Base-by-base conservation (phyloP, 441 rosid species). In the Corymbia calophylla region DNA sequence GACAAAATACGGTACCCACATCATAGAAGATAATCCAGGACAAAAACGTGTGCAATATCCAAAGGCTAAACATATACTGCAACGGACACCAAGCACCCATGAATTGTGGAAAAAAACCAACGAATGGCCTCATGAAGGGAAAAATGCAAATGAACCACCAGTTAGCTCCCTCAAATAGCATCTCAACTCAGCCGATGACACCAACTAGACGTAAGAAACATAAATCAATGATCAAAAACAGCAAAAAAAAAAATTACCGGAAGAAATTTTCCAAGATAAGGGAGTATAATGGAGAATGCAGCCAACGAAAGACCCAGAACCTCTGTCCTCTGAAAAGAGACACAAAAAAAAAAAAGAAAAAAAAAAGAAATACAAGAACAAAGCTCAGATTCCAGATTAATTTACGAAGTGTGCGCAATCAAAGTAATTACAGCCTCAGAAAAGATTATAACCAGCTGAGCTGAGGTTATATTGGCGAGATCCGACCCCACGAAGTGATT, bases 231-330 rank as follows among this genome's bases (percentile, higher is more conserved):
- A 49, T 31, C 16, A 90, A n/a, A 55, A 81, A 47, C 77, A 87
- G 35, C 21, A 89, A 56, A 13, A 39, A 39, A 35, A 35, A 49
- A 49, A 44, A 32, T 86, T 88, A 97, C 99, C 96, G 95, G 95
- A 44, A 97, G 99, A 89, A 97, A 96, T 87, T 96, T 95, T 80
- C 97, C 99, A 90, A 97, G 87, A 92, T 93, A 96, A 86, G 98
- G 99, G 86, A 97, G 95, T 60, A 95, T 91, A n/a, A 93, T 82
- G 4, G 99, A 96, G 88, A 97, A 97, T 64, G 96, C 97, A 87
- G 97, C 97, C 81, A 97, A 88, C 70, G 97, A 94, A 91, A 96
- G 93, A 21, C 99, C 99, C 92, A 97, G 89, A 73, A 93, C 97
- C 93, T 97, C 99, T 81, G 98, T 93, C 93, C 97, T 96, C 99